Evolutionary conservation across 169 alveolate genomes (phyloP), one percentile per base, ranked within the genome.

Genomic region (Cryptosporidium baileyi): DNA sequence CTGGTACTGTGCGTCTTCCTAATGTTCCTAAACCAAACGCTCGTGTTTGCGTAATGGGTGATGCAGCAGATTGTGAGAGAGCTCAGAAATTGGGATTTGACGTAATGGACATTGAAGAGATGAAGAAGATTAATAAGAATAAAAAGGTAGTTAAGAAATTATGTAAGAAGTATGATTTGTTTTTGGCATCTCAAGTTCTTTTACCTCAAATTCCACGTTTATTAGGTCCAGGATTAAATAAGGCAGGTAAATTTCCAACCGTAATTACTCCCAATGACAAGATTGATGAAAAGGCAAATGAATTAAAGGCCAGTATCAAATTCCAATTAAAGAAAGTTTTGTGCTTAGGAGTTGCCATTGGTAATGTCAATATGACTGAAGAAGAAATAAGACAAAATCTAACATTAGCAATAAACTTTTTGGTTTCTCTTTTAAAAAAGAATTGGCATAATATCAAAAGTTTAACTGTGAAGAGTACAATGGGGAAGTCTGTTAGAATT

Each of bases 171-270:
- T 97, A 96, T 89, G 97, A 95, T 80, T 97, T 97, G 63, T 96
- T 98, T 92, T 89, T 98, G 89, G 99, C 99, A 65, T 97, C 99
- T 61, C 99, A 98, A 92, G 95, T 97, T 47, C 92, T 98, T 63
- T 95, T 98, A 60, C 99, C 98, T 67, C 99, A 97, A 92, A 96
- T 98, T 88, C 99, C 99, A 17, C 96, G 97, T 90, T 95, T 97
- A 81, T 94, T 98, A 34, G 99, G 99, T 60, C 99, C 99, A 82
- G 98, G 98, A 65, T 94, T 98, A 52, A 96, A 96, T 93, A 98
- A 97, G 94, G 99, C 99, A 79, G 99, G 99, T 59, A 98, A 96
- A 92, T 98, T 98, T 97, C 99, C 99, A 38, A 94, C 98, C 62
- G 97, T 97, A 89, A 95, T 98, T 88, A 95, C 99, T 45, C 99